phyloP scores from a whole-genome alignment of 2,329 filamentous ascomycete genomes.

The Graphilbum sp. region DNA sequence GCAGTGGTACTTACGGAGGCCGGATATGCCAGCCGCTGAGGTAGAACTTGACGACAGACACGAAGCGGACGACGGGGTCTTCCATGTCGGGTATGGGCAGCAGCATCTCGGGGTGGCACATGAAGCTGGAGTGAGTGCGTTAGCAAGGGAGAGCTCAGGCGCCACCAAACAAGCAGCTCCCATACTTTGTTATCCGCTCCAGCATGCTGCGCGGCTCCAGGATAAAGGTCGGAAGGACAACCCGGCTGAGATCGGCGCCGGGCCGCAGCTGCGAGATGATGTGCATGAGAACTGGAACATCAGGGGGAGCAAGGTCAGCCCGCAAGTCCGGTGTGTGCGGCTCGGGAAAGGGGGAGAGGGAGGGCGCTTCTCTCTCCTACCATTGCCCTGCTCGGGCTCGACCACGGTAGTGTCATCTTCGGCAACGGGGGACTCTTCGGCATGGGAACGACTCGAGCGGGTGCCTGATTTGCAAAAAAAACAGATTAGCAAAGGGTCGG shows the following conservation, averaged over 20 bases:
- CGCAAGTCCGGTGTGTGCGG: no score
- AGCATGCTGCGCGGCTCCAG: conserved; percentile 96
- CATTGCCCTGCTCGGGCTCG: conserved; percentile 86
- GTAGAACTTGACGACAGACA: conserved; percentile 95
- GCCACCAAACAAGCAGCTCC: conserved; percentile 6
- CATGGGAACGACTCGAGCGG: conserved; percentile 26
- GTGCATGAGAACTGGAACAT: conserved; percentile 66
- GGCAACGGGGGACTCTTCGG: conserved; percentile 34
- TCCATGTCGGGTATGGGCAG: conserved; percentile 76
- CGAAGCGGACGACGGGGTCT: conserved; percentile 76
- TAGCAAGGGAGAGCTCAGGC: no score
- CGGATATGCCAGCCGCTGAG: conserved; percentile 98
- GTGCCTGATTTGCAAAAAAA: no score
- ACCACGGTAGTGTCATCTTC: conserved; percentile 68
- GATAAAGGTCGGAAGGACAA: conserved; percentile 93
- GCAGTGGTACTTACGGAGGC: conserved; percentile 71
- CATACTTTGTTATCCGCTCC: conserved; percentile 94
- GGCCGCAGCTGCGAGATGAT: conserved; percentile 95
- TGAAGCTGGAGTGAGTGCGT: conserved; percentile 69
- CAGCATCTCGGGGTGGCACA: conserved; percentile 95
- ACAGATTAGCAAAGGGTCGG: no score
- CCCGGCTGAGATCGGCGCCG: conserved; percentile 84
- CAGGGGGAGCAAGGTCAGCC: no score
- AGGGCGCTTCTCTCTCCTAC: conserved; percentile 30
- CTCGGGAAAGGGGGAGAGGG: no score